Conservation (phyloP, 208 protist species). For the Acanthamoeba sp. region DNA sequence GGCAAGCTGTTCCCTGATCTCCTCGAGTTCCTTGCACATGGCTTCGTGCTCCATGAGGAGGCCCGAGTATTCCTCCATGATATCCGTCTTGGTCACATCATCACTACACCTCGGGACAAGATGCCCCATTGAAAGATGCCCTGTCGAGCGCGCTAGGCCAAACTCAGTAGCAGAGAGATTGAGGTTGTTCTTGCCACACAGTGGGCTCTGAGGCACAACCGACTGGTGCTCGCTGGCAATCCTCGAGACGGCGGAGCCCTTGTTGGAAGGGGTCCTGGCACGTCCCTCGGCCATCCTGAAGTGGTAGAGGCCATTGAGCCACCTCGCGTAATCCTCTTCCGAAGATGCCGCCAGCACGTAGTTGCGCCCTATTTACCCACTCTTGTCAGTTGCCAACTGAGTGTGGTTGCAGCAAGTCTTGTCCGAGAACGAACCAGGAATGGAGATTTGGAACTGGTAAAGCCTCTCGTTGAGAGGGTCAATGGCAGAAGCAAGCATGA, state of each 20-base stretch:
- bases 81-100: not conserved
- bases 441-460: conserved; percentile 1
- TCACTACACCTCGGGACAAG: too few species aligned
- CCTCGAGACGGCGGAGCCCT: not conserved
- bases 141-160: too few species aligned
- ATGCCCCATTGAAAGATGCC: too few species aligned
- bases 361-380: not conserved
- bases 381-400: not conserved
- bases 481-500: not conserved
- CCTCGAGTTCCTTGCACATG: not conserved
- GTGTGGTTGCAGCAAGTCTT: not conserved
- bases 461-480: not conserved
- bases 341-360: not conserved
- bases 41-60: not conserved
- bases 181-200: too few species aligned
- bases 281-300: not conserved
- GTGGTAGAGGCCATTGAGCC: not conserved
- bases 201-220: too few species aligned
- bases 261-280: not conserved
- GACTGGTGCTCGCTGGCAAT: not conserved
- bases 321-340: not conserved
- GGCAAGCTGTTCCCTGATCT: not conserved
- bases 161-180: too few species aligned
- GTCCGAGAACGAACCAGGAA: not conserved
- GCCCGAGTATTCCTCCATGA: not conserved